Percentiles rank a stretch among this genome's conserved stretches.
Evolutionary conservation across 2,329 filamentous ascomycete genomes (phyloP).

Genomic region (Madurella mycetomatis): DNA sequence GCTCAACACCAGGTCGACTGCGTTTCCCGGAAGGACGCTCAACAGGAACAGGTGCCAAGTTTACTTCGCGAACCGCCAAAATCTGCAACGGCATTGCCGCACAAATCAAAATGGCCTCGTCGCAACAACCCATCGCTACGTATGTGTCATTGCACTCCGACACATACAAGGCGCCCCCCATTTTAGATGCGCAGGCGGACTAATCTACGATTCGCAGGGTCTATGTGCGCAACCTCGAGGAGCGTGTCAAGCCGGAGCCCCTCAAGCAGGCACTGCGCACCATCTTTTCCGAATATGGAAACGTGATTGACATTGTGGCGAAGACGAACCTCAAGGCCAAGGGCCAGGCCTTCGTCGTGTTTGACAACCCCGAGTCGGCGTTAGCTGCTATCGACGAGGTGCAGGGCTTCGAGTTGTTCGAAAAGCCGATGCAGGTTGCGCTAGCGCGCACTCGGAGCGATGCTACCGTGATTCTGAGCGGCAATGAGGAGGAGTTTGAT

Average conservation of each 20-base stretch:
- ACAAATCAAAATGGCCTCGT: slow-evolving; percentile 30
- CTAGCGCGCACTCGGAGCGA: slow-evolving; percentile 82
- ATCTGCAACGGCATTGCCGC: slow-evolving; percentile 1
- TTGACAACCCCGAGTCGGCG: slow-evolving; percentile 75
- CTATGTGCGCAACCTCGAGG: slow-evolving; percentile 81
- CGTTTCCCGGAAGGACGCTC: too few relatives aligned
- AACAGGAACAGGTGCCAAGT: not conserved
- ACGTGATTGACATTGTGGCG: slow-evolving; percentile 67
- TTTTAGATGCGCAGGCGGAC: slow-evolving; percentile 24
- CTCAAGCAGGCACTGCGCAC: slow-evolving; percentile 68
- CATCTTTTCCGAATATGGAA: slow-evolving; percentile 86
- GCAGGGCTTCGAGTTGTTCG: slow-evolving; percentile 89
- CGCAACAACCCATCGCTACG: slow-evolving; percentile 53
- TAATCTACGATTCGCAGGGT: slow-evolving; percentile 47
- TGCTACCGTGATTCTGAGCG: slow-evolving; percentile 71
- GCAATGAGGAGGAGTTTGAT: slow-evolving; percentile 78
- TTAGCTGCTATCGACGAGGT: slow-evolving; percentile 78
- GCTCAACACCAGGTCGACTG: too few relatives aligned
- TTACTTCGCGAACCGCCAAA: not conserved
- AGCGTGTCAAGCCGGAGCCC: slow-evolving; percentile 77
- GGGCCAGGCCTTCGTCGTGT: slow-evolving; percentile 94
- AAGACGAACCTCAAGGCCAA: slow-evolving; percentile 83
- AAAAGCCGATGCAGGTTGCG: slow-evolving; percentile 81
- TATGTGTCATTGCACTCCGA: slow-evolving; percentile 72
- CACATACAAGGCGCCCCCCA: slow-evolving; percentile 35